phyloP scores from a whole-genome alignment of 1,139 yeast species.

The Casaregolazyma lundiana region DNA sequence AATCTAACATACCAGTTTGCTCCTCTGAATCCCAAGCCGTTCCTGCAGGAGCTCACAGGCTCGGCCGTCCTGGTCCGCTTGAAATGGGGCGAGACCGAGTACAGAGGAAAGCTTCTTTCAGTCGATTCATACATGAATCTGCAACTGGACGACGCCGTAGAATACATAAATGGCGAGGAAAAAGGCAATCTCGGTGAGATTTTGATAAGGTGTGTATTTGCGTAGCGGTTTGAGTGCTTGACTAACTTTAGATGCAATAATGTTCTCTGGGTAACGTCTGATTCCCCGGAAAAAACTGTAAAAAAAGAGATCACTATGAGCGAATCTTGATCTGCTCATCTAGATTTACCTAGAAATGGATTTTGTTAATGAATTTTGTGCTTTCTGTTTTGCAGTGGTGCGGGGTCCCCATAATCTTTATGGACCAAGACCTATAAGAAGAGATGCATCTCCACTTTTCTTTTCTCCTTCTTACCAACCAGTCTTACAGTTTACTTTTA shows the following conservation, averaged over 20 bases:
- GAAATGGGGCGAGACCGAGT: constrained; percentile 92
- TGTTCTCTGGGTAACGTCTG: constrained; percentile 39
- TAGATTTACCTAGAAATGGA: no score
- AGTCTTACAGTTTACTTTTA: neutral
- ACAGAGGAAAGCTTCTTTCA: constrained; percentile 71
- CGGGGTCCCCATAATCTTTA: neutral
- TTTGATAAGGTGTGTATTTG: constrained; percentile 55
- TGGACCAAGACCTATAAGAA: neutral
- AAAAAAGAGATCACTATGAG: constrained; percentile 14
- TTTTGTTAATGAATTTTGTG: no score
- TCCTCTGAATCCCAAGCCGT: constrained; percentile 89
- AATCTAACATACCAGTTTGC: constrained; percentile 44
- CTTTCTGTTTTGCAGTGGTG: neutral
- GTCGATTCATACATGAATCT: constrained; percentile 93
- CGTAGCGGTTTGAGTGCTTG: neutral
- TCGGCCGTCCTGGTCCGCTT: constrained; percentile 74
- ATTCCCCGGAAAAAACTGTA: constrained; percentile 5
- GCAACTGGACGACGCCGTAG: constrained; percentile 68
- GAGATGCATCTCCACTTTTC: neutral
- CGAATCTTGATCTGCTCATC: constrained; percentile 15
- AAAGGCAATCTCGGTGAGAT: constrained; percentile 73
- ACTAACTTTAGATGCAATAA: constrained; percentile 36
- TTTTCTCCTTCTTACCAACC: neutral
- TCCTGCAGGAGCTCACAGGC: constrained; percentile 66
- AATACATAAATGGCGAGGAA: constrained; percentile 48